Evolutionary conservation across 257 asterid genomes (phyloP).

Genomic region (Solanum megistacrolobum): DNA sequence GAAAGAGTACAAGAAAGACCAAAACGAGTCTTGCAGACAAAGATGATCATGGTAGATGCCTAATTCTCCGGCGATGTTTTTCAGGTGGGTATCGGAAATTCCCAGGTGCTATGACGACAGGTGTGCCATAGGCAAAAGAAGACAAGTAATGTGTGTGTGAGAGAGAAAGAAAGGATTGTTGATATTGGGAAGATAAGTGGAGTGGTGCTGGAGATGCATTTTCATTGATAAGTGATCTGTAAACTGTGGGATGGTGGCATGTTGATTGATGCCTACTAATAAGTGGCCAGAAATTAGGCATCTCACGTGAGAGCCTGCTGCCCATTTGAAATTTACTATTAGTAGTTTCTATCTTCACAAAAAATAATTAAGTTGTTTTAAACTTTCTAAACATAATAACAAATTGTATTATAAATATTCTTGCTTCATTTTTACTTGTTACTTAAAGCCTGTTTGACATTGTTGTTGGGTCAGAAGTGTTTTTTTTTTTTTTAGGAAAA

Average conservation of each 20-base stretch:
- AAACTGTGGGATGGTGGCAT: neutral
- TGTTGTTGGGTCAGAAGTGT: too few relatives aligned
- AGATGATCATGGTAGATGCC: neutral
- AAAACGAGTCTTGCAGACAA: constrained; percentile 6
- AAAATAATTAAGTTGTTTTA: neutral
- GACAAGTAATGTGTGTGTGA: neutral
- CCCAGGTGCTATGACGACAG: neutral
- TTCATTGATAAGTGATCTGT: neutral
- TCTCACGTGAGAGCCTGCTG: neutral
- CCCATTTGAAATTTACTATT: neutral
- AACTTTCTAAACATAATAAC: neutral
- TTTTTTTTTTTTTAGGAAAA: too few relatives aligned
- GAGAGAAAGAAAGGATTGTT: neutral
- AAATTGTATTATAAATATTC: neutral
- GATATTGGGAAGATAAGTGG: neutral
- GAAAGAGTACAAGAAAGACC: constrained; percentile 6
- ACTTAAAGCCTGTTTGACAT: too few relatives aligned
- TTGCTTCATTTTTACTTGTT: too few relatives aligned
- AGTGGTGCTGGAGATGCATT: neutral
- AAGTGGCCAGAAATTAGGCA: neutral
- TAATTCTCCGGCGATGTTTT: neutral
- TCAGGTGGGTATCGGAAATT: neutral
- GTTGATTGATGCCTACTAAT: neutral
- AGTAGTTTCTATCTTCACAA: neutral
- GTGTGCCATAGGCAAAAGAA: neutral